phyloP scores from a whole-genome alignment of 2,329 filamentous ascomycete species.

The Alternaria consortialis region DNA sequence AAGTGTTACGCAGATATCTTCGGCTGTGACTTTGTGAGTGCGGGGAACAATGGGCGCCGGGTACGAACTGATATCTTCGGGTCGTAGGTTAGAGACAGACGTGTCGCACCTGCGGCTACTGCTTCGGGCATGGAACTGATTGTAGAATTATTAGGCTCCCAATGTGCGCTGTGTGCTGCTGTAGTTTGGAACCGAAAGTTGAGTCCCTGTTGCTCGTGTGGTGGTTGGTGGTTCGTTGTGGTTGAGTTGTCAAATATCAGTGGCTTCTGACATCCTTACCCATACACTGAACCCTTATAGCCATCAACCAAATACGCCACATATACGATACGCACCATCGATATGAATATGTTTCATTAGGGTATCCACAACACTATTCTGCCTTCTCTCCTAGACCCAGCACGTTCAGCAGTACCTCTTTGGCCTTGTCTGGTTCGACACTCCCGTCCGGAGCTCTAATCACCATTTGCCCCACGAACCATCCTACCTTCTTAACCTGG shows the following conservation, averaged over 20 bases:
- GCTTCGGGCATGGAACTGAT: background rate
- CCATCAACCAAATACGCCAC: background rate
- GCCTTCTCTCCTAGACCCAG: constrained; percentile 39
- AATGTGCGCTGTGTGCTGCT: background rate
- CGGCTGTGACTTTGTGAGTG: background rate
- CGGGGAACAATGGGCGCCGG: background rate
- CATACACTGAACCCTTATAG: background rate
- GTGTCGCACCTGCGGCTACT: background rate
- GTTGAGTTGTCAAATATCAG: background rate
- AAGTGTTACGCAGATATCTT: background rate
- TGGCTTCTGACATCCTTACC: constrained; percentile 4
- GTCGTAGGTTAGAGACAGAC: background rate
- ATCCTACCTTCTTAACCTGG: constrained; percentile 71
- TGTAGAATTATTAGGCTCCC: background rate
- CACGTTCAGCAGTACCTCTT: constrained; percentile 61
- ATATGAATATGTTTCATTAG: constrained; percentile 8
- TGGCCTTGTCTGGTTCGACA: constrained; percentile 68
- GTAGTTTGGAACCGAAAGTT: background rate
- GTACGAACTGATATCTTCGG: background rate
- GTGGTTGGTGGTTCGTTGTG: background rate
- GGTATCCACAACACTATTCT: constrained; percentile 2
- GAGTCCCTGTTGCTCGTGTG: background rate
- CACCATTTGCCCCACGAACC: constrained; percentile 75
- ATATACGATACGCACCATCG: background rate
- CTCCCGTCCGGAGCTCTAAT: constrained; percentile 66